Base-by-base conservation (phyloP, 345 rosid genomes). In the Noccaea bulbosa region DNA sequence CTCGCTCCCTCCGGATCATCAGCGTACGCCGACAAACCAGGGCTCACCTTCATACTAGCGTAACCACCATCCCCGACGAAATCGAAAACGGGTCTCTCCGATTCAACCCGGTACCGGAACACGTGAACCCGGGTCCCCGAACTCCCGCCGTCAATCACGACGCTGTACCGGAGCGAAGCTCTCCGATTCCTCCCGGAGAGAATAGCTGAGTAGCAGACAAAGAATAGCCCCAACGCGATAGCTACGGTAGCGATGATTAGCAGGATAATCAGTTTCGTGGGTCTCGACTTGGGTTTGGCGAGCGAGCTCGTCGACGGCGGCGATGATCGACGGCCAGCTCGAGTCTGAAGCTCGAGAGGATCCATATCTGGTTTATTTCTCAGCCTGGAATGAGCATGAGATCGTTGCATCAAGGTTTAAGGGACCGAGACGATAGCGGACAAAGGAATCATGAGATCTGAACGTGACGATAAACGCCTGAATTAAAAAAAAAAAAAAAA, bases 91-190 rank as follows among this genome's bases (percentile, higher is more conserved):
- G 79, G 72, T 41, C 57, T 73, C 0, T 81, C 85, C 5, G 65
- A 72, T 32, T 71, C 73, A 5, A 73, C 11, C 41, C 69, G 43
- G 70, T 84, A 86, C 41, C 79, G 49, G 62, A 85, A 85, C 3
- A 92, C 91, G 35, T 92, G 94, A 34, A 85, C 68, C 65, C 98
- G 81, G 33, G 92, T 84, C 38, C 98, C 98, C 2, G 98, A 87
- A 41, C 98, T 92, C 40, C 98, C 98, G 3, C 96, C 98, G 43
- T 92, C 98, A 44, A 92, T 76, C 11, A 92, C 67, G 66, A 87
- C 70, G 32, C 84, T 76, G 76, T 83, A 87, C 20, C 49, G 77
- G 17, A 49, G 57, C 40, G 78, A 66, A 15, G 41, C 17, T 14
- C 35, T 32, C 34, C 59, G 40, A 14, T 41, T 41, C 45, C 38